Base-by-base conservation (phyloP, 176 grass and related monocot genomes). In the Zizania latifolia region DNA sequence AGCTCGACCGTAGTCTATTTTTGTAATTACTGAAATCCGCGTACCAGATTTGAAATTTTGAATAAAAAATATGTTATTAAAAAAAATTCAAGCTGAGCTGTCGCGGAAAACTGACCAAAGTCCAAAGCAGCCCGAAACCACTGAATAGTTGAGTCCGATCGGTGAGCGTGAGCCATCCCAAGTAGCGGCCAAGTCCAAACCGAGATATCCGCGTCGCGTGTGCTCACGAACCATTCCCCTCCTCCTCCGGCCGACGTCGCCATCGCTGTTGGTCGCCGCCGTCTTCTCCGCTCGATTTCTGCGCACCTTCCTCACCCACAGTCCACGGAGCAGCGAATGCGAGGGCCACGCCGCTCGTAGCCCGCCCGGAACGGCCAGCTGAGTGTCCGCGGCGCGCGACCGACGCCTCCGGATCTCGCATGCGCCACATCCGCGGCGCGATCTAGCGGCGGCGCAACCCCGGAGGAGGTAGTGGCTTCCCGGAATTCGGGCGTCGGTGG, bases 381-480 rank as follows among this genome's bases (percentile, higher is more conserved):
- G 83, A 30, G 1, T 14, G 2, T 30, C 35, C 4, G 39, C 39
- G 8, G 26, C 44, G 8, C 28, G 28, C 58, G 8, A n/a, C n/a
- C n/a, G 58, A 46, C 29, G 58, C 73, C 59, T 21, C 68, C 45
- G 68, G 88, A 91, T 91, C 84, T 83, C 83, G 78, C 56, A 33
- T 89, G 78, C 76, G 54, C 70, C 61, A 43, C 65, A 39, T 19
- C 45, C 61, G 80, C 5, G 65, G 61, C 39, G 78, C 70, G 65
- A 82, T 77, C 80, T 61, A 83, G 79, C 32, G 69, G 69, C 78
- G 72, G 62, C 35, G 56, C 23, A 2, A 57, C n/a, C 63, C 63
- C 72, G 19, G 2, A 37, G 73, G 72, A 65, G 65, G 14, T 38
- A 30, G 21, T 19, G 54, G 44, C 4, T 65, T 45, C 8, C 30